Evolutionary conservation across 1,139 yeast genomes (phyloP), one percentile per base, ranked within the genome.

Genomic region (Petasospora rhodanensis): DNA sequence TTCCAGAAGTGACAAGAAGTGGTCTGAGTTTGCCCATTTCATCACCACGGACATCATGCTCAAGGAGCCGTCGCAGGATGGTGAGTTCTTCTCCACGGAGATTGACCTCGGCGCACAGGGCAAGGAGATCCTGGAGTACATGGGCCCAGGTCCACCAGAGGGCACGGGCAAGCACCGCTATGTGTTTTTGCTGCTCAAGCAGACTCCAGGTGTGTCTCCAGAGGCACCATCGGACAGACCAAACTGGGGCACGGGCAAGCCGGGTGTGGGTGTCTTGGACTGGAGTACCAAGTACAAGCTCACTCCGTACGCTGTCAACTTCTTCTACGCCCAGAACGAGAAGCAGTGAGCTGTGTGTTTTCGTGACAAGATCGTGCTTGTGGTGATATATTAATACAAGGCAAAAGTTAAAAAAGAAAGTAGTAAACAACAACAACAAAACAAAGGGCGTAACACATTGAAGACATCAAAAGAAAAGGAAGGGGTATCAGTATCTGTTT

Each of bases 11-110:
- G 96, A 87, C 55, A 76, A 81, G 50, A 83, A 79, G 54, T 86
- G 94, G 94, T 79, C 93, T 8, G 95, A 87, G 58, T 86, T 68
- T 57, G 78, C 82, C 35, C 96, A 87, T 61, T 85, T 76, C 70
- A 64, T 87, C 24, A 70, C 73, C 21, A 62, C 82, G 6, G 86
- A 83, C 45, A 71, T 87, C 55, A 61, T 38, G 7, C 30, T 47
- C 26, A 22, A 30, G 14, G 21, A 26, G 32, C 32, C 2, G 9
- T 29, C 6, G 36, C 27, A 22, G 32, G 37, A 23, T 9, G 9
- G 17, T 4, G 46, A 40, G 8, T 43, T 42, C 30, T 20, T 37
- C 16, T 40, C 49, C 2, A 34, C 43, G 2, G 51, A 43, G 20
- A 17, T 43, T 8, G 45, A 48, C 11, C 23, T 53, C 13, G 37